Evolutionary conservation across 2,329 filamentous ascomycete genomes (phyloP).

Genomic region (Sporothrix curviconia): DNA sequence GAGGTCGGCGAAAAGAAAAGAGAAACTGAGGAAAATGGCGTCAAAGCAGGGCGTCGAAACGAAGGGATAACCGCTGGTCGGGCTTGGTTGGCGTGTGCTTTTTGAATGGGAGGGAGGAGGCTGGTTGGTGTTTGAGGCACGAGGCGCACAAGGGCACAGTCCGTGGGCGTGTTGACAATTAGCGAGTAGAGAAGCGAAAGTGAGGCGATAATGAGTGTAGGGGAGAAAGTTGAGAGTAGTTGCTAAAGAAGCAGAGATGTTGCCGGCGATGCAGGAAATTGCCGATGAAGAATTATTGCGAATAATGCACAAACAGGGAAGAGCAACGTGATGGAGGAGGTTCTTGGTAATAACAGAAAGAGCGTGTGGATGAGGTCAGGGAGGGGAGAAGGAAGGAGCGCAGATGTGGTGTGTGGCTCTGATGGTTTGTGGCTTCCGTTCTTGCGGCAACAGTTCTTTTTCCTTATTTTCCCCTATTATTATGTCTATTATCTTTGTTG

Average conservation of each 20-base stretch:
- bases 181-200: not conserved
- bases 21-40: not conserved
- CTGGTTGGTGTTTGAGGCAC: not conserved
- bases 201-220: not conserved
- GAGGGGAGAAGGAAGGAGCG: constrained; percentile 5
- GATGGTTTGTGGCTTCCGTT: too few relatives aligned
- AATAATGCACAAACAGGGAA: not conserved
- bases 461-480: not conserved
- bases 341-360: not conserved
- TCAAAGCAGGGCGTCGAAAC: constrained; percentile 10
- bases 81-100: not conserved
- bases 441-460: too few relatives aligned
- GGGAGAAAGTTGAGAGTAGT: too few relatives aligned
- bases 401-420: not conserved
- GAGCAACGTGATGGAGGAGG: not conserved
- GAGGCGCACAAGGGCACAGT: not conserved
- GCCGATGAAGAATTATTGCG: not conserved
- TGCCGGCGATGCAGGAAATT: not conserved
- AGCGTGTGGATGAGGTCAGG: constrained; percentile 6
- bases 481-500: not conserved
- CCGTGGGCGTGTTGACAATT: not conserved
- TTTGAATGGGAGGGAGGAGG: constrained; percentile 3
- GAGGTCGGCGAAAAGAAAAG: not conserved
- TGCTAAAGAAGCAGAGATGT: too few relatives aligned
- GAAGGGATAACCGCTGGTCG: constrained; percentile 1